Evolutionary conservation across 352 stramenopile species (phyloP).

Genomic region (Phytophthora europaea): DNA sequence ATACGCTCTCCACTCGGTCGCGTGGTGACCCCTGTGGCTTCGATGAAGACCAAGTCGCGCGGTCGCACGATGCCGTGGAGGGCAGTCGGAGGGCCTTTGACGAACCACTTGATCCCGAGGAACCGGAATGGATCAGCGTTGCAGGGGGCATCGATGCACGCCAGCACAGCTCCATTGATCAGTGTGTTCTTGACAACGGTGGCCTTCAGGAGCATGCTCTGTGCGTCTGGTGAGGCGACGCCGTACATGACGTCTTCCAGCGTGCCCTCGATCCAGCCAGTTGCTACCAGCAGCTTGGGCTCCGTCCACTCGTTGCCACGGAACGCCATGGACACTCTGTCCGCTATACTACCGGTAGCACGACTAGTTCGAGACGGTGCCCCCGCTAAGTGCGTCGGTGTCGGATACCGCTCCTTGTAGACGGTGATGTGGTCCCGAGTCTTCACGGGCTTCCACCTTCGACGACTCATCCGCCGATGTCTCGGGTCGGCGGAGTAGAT

Average conservation of each 20-base stretch:
- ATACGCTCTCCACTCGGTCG: conserved; percentile 34
- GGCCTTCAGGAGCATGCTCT: conserved; percentile 59
- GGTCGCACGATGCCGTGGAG: conserved; percentile 40
- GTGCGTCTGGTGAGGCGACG: conserved; percentile 52
- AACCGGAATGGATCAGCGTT: conserved; percentile 43
- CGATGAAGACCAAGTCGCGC: conserved; percentile 47
- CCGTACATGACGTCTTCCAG: conserved; percentile 80
- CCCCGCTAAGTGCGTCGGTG: conserved; percentile 11
- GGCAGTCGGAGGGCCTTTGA: conserved; percentile 28
- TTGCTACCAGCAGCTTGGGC: conserved; percentile 51
- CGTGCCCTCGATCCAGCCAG: conserved; percentile 49
- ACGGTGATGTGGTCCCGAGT: conserved; percentile 44
- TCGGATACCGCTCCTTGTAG: conserved; percentile 46
- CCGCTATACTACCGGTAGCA: conserved; percentile 34
- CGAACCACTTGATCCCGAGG: conserved; percentile 48
- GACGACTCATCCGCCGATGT: conserved; percentile 44
- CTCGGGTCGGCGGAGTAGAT: conserved; percentile 42
- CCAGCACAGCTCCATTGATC: conserved; percentile 46
- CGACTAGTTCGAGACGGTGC: conserved; percentile 24
- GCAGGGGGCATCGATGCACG: conserved; percentile 38
- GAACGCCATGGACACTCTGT: conserved; percentile 40
- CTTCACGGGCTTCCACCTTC: conserved; percentile 39
- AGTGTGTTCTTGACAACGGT: conserved; percentile 42
- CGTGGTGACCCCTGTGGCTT: conserved; percentile 45
- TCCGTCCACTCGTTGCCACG: conserved; percentile 44